Conservation (phyloP, 31 red algal genomes). For the Odonthalia washingtoniensis region DNA sequence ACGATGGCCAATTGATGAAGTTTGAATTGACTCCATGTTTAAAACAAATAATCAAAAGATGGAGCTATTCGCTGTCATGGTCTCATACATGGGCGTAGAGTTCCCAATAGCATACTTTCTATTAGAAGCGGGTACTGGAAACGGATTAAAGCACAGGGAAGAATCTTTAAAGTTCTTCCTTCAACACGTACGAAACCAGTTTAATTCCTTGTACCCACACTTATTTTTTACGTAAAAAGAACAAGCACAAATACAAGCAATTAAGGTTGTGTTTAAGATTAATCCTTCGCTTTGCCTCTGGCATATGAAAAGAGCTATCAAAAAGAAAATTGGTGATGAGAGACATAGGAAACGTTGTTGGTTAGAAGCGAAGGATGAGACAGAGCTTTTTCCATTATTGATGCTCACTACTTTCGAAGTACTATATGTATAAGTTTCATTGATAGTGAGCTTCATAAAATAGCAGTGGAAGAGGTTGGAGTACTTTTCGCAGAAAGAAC, state of each 20-base stretch:
- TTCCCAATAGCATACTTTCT: constrained; percentile 1
- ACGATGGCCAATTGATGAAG: not conserved
- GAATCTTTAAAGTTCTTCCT: too few species aligned
- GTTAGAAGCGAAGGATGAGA: not conserved
- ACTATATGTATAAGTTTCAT: not conserved
- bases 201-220: not conserved
- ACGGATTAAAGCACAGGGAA: not conserved
- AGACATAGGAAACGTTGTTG: not conserved
- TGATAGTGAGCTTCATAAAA: not conserved
- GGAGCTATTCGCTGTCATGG: constrained; percentile 23
- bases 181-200: not conserved
- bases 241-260: not conserved
- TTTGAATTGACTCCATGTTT: not conserved
- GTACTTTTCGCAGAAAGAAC: not conserved
- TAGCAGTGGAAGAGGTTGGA: not conserved
- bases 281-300: not conserved
- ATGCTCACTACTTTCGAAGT: constrained; percentile 2
- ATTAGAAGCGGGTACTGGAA: not conserved
- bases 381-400: not conserved
- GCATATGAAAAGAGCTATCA: constrained; percentile 3
- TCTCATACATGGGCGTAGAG: not conserved
- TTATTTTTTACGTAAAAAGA: constrained; percentile 32
- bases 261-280: not conserved
- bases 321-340: not conserved
- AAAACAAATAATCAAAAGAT: constrained; percentile 6